Base-by-base conservation (phyloP, 1,139 yeast species). In the Sugiyamaella pinicola region DNA sequence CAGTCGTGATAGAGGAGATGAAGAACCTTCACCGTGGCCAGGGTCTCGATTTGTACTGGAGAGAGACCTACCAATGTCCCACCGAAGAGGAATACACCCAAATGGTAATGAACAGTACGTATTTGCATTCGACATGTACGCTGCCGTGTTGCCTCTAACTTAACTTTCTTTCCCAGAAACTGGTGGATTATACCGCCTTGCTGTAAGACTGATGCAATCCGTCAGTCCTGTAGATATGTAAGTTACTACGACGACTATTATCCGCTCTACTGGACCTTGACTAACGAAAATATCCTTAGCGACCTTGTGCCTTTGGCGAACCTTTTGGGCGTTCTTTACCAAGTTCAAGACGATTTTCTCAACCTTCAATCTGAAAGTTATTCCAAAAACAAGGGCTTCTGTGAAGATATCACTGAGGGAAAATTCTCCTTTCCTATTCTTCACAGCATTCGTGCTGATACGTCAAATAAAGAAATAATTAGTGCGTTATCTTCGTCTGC, bases 371-470 rank as follows among this genome's bases (percentile, higher is more conserved):
- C 81, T 54, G 72, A 69, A 18, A 61, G 51, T 28, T 84, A 87
- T 70, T 70, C 75, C 13, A 74, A 76, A 33, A 82, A 83, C 74
- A 89, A 90, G 68, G 96, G 96, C 0, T 81, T 79, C 52, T 89
- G 95, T 50, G 96, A 90, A 62, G 97, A 90, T 65, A 76, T 90
- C 37, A 80, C 90, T 0, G 97, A 90, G 67, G 97, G 97, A 0
- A 91, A 90, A 69, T 80, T 86, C 55, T 85, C 95, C 0, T 84
- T 87, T 58, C 96, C 96, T 0, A 82, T 90, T 6, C 79, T 89
- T 33, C 95, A 87, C 68, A 80, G 84, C 15, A 69, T 84, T 4
- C 64, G 74, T 13, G 61, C 62, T 17, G 72, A 70, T 46, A 61
- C 68, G 5, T 56, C 63, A 12, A 72, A 74, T 51, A 70, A 71